Conservation (phyloP, 2,329 filamentous ascomycete species). For the Thielaviopsis cerberus region DNA sequence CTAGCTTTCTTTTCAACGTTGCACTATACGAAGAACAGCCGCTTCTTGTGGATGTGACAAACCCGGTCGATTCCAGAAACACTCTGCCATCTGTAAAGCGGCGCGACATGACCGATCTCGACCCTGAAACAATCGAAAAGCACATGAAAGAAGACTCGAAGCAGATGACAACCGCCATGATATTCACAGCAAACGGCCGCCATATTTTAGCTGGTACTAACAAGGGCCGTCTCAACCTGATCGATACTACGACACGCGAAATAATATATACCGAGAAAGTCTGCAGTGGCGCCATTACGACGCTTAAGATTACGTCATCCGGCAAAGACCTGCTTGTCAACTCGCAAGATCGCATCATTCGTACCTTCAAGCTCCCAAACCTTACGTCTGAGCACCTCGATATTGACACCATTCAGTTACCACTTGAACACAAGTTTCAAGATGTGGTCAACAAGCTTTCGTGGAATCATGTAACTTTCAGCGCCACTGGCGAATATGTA, state of each 20-base stretch:
- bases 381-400: conserved; percentile 50
- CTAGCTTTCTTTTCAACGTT: conserved; percentile 68
- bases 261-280: conserved; percentile 82
- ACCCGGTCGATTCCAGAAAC: conserved; percentile 52
- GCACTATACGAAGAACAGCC: conserved; percentile 89
- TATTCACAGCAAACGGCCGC: conserved; percentile 70
- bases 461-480: conserved; percentile 96
- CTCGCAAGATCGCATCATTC: conserved; percentile 82
- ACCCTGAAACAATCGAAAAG: conserved; percentile 58
- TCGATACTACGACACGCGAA: conserved; percentile 60
- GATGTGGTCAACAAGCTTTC: conserved; percentile 87
- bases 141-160: conserved; percentile 82
- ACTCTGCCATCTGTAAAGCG: conserved; percentile 67
- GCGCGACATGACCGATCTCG: conserved; percentile 49
- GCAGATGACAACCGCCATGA: conserved; percentile 79
- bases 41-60: conserved; percentile 63
- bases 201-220: conserved; percentile 86
- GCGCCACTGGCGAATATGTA: conserved; percentile 84
- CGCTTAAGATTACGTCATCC: conserved; percentile 61
- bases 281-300: conserved; percentile 72
- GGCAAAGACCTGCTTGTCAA: conserved; percentile 82
- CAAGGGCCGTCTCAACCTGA: conserved; percentile 91
- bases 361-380: conserved; percentile 79
- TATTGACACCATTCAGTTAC: conserved; percentile 68
- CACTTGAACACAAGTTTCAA: conserved; percentile 94